These are phyloP conservation scores for Acidomyces sp. DNA, from an alignment of 495 filamentous ascomycete genomes.

Conservation along the genomic window DNA sequence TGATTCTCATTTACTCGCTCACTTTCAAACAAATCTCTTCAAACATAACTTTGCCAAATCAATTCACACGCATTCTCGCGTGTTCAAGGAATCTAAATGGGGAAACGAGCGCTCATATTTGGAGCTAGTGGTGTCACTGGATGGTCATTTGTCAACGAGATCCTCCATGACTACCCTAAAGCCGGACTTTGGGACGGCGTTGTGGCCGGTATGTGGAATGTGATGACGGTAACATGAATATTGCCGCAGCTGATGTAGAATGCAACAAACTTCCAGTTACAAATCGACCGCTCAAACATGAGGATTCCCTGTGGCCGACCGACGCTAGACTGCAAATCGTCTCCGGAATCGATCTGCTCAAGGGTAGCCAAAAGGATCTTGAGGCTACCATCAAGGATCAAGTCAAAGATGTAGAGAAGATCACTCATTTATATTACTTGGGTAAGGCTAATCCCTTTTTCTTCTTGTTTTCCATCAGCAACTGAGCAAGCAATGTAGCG, in stretches of 20 bases:
- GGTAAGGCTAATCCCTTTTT: conserved; percentile 9
- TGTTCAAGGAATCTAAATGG: no score
- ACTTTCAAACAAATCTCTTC: no score
- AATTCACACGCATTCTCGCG: no score
- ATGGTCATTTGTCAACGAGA: conserved; percentile 27
- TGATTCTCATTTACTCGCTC: no score
- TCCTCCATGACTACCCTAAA: conserved; percentile 27
- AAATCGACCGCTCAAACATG: conserved; percentile 26
- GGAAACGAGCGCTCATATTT: conserved; percentile 24
- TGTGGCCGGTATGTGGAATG: no score
- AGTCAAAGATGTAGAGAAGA: conserved; percentile 22
- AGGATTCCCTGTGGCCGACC: conserved; percentile 27
- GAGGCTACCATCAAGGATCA: conserved; percentile 20
- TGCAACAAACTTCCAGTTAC: no score
- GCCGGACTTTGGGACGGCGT: conserved; percentile 24
- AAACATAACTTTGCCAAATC: no score
- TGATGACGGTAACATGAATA: no score
- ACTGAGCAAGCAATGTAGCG: no score
- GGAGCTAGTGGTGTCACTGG: conserved; percentile 26
- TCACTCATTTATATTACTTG: conserved; percentile 31
- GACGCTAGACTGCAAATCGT: conserved; percentile 27
- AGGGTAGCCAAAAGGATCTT: conserved; percentile 25
- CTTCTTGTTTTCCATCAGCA: no score
- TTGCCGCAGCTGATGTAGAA: no score
- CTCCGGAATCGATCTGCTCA: conserved; percentile 28